phyloP scores from a whole-genome alignment of 2,329 filamentous ascomycete genomes.

The Metarhizium robertsii region DNA sequence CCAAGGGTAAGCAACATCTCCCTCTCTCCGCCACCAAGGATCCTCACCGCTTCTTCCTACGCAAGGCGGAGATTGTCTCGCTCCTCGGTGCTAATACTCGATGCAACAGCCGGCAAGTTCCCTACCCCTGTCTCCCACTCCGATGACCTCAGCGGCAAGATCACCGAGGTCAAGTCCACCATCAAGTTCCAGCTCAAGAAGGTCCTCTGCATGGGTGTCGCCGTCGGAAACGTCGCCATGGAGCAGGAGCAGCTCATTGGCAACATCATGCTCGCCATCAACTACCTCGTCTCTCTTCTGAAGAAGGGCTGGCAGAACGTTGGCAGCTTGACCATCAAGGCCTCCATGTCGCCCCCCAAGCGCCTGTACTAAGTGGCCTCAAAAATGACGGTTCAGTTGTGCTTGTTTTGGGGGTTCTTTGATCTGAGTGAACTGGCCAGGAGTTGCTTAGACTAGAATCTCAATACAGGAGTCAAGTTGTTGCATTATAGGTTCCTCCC shows the following conservation, averaged over 20 bases:
- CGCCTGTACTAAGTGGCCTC: slow-evolving; percentile 74
- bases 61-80: slow-evolving; percentile 4
- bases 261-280: slow-evolving; percentile 99
- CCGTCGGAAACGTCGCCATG: slow-evolving; percentile 98
- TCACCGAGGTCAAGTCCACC: slow-evolving; percentile 99
- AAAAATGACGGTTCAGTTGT: slow-evolving; percentile 6
- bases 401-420: slow-evolving; percentile 7
- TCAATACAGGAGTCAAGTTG: slow-evolving; percentile 3
- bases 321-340: slow-evolving; percentile 98
- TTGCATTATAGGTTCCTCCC: not conserved
- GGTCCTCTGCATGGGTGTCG: slow-evolving; percentile 99
- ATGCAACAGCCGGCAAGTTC: slow-evolving; percentile 84
- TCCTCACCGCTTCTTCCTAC: not conserved
- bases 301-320: slow-evolving; percentile 99
- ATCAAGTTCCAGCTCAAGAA: slow-evolving; percentile 99
- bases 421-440: not conserved
- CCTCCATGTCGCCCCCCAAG: slow-evolving; percentile 98
- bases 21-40: not conserved
- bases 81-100: not conserved
- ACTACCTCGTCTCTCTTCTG: slow-evolving; percentile 98
- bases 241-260: slow-evolving; percentile 87
- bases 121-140: slow-evolving; percentile 94
- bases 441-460: slow-evolving; percentile 7
- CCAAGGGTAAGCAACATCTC: slow-evolving; percentile 66
- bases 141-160: slow-evolving; percentile 89